phyloP scores from a whole-genome alignment of 176 grass and related monocot genomes.

The Poa annua region DNA sequence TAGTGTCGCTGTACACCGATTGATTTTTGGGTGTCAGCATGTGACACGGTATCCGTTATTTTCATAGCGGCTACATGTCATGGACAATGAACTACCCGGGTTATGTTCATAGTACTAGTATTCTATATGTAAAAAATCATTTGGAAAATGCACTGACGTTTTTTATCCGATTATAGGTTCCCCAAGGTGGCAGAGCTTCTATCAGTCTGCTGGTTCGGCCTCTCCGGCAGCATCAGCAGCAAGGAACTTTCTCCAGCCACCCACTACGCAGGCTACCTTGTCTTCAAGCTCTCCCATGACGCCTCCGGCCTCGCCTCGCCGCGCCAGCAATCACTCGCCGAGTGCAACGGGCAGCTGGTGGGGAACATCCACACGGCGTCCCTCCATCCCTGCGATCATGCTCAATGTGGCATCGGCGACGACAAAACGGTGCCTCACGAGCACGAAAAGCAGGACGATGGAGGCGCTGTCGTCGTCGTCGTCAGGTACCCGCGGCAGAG shows the following conservation, averaged over 20 bases:
- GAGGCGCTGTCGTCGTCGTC: neutral
- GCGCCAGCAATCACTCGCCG: neutral
- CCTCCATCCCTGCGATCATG: neutral
- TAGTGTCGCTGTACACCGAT: no score
- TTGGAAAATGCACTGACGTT: no score
- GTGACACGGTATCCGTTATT: no score
- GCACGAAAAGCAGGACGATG: neutral
- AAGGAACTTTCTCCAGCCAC: neutral
- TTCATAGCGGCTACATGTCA: no score
- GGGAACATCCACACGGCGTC: neutral
- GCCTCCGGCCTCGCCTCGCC: neutral
- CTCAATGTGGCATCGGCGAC: neutral
- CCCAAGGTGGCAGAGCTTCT: neutral
- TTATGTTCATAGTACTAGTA: no score
- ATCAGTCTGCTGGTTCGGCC: neutral
- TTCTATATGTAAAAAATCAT: no score
- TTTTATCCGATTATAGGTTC: neutral
- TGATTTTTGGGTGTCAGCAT: no score
- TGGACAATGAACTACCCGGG: no score
- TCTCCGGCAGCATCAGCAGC: neutral
- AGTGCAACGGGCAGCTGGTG: neutral
- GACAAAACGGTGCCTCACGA: neutral
- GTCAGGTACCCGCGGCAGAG: neutral
- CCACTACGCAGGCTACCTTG: neutral
- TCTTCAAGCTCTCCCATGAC: neutral